phyloP scores from a whole-genome alignment of 768 basidiomycete species.

The Asterophora parasitica region DNA sequence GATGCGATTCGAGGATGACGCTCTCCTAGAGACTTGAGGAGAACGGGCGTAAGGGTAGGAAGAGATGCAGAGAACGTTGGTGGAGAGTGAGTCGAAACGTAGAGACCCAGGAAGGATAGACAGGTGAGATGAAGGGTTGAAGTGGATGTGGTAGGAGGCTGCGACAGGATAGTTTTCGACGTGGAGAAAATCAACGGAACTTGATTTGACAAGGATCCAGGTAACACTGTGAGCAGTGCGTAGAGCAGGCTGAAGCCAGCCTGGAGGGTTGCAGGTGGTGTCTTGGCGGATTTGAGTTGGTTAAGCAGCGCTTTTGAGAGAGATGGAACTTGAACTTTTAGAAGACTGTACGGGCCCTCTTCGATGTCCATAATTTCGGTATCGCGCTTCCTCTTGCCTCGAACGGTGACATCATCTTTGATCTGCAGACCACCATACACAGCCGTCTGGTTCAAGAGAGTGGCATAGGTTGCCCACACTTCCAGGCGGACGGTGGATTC shows the following conservation, averaged over 20 bases:
- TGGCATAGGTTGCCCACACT: slow-evolving; percentile 82
- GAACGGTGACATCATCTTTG: slow-evolving; percentile 43
- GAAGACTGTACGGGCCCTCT: slow-evolving; percentile 66
- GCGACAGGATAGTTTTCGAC: slow-evolving; percentile 59
- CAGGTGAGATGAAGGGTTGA: slow-evolving; percentile 80
- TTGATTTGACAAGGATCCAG: slow-evolving; percentile 75
- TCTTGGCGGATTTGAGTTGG: slow-evolving; percentile 82
- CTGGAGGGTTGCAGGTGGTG: slow-evolving; percentile 70
- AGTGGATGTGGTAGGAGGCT: slow-evolving; percentile 68
- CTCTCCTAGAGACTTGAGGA: slow-evolving; percentile 73
- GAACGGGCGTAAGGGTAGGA: slow-evolving; percentile 63
- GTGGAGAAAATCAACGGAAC: slow-evolving; percentile 59
- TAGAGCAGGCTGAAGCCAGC: slow-evolving; percentile 81
- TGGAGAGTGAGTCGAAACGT: slow-evolving; percentile 69
- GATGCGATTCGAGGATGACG: slow-evolving; percentile 86
- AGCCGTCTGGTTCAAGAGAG: slow-evolving; percentile 78
- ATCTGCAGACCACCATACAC: slow-evolving; percentile 66
- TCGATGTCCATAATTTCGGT: slow-evolving; percentile 70
- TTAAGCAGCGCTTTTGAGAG: slow-evolving; percentile 78
- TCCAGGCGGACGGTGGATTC: slow-evolving; percentile 94
- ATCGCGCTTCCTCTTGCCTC: slow-evolving; percentile 77
- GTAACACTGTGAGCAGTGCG: slow-evolving; percentile 71
- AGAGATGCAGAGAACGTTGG: slow-evolving; percentile 56
- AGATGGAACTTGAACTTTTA: slow-evolving; percentile 71
- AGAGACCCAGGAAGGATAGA: slow-evolving; percentile 79